Evolutionary conservation across 345 rosid species (phyloP), one percentile per base, ranked within the genome.

Genomic region (Chamaenerion angustifolium): DNA sequence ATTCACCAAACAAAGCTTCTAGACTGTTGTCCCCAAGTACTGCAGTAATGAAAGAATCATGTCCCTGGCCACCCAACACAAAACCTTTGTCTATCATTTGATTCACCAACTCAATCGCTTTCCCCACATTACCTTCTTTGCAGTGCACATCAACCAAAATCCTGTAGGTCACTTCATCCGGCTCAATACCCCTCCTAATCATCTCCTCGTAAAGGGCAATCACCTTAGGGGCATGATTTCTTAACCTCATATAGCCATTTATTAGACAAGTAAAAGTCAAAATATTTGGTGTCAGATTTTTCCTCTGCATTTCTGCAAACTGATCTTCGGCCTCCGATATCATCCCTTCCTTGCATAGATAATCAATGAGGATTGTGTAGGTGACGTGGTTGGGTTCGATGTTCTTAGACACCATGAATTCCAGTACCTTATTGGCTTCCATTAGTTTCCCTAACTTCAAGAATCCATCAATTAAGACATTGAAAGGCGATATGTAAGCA

Each of bases 291-390:
- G 52, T 62, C 59, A 81, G 46, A 58, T 76, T 70, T 62, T 60
- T 68, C 43, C 59, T 59, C 60, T 68, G 68, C 92, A 88, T 84
- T 46, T 71, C 68, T 25, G 37, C 12, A 56, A 81, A 71, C 44
- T 81, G 75, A 56, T 72, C 54, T 52, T 68, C 74, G n/a, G 84
- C 96, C 62, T 80, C 80, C 57, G 70, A 64, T 50, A 82, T 46
- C 25, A 46, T 56, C 55, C 82, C 84, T 40, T 47, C 68, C 67
- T 75, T 82, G 75, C 92, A 79, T 40, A 72, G 66, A 65, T 70
- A 46, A 62, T 76, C 85, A 53, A 88, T 88, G 67, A 81, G 64
- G 60, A 68, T 79, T 35, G 79, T 76, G 61, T 79, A 84, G 31
- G 96, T 83, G 59, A 78, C 76, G 17, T 69, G 72, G 63, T 84